phyloP scores from a whole-genome alignment of 2,329 filamentous ascomycete species.

The Venturia aucupariae region DNA sequence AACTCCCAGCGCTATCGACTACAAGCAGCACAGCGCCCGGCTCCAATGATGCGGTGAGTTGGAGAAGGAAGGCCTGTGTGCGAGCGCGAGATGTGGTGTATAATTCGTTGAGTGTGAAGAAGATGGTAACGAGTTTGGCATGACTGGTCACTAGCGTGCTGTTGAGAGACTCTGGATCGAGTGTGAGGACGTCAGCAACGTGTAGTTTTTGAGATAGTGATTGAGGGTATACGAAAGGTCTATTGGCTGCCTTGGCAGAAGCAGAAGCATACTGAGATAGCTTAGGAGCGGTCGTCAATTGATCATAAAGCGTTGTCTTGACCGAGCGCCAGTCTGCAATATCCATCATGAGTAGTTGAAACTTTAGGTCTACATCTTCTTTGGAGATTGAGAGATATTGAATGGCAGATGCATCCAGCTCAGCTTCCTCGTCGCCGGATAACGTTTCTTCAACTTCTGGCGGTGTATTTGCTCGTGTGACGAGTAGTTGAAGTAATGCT shows the following conservation, averaged over 20 bases:
- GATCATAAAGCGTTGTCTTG: constrained; percentile 46
- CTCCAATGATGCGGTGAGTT: constrained; percentile 50
- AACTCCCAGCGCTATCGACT: constrained; percentile 87
- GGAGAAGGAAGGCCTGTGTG: constrained; percentile 67
- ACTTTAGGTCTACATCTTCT: background rate
- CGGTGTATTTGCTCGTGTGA: background rate
- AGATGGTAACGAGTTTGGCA: constrained; percentile 46
- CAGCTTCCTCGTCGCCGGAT: background rate
- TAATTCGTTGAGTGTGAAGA: constrained; percentile 94
- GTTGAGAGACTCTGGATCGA: background rate
- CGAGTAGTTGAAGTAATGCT: constrained; percentile 20
- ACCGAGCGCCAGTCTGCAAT: constrained; percentile 68
- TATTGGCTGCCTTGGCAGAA: constrained; percentile 33
- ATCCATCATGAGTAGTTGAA: constrained; percentile 46
- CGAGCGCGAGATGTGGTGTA: constrained; percentile 68
- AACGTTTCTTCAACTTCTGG: background rate
- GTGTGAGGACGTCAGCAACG: constrained; percentile 41
- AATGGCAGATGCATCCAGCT: background rate
- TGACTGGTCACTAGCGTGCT: background rate
- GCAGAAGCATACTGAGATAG: constrained; percentile 41
- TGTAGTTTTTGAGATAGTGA: constrained; percentile 34
- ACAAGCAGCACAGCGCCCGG: constrained; percentile 65
- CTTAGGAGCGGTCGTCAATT: constrained; percentile 43
- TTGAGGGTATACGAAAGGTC: constrained; percentile 25
- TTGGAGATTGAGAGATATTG: background rate